Conservation (phyloP, 371 early-diverging fungal species). For the Lichtheimia corymbifera region DNA sequence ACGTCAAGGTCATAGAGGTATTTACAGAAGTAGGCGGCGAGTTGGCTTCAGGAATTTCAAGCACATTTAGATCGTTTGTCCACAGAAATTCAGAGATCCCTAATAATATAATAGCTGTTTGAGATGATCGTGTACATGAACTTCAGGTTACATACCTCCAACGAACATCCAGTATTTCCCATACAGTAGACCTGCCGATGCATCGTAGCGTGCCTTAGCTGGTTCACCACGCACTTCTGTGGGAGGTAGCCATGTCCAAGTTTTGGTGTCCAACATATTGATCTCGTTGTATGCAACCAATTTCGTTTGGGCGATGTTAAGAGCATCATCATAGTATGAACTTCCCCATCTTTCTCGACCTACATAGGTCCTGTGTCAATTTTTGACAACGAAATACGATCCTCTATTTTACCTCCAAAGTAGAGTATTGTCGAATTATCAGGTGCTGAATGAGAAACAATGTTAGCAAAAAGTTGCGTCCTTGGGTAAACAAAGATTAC, state of each 20-base stretch:
- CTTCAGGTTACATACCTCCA: not conserved
- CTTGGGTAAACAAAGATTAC: not conserved
- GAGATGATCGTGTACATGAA: not conserved
- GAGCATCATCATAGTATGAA: not conserved
- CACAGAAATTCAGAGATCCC: not conserved
- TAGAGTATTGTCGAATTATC: slow-evolving; percentile 1
- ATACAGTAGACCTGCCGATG: not conserved
- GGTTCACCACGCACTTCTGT: not conserved
- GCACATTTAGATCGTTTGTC: not conserved
- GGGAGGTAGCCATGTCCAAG: not conserved
- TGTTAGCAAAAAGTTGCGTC: too few species aligned
- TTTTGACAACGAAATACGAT: not conserved
- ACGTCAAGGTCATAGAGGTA: not conserved
- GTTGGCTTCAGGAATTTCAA: not conserved
- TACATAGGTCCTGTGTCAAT: not conserved
- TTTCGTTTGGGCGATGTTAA: not conserved
- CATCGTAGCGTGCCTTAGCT: not conserved
- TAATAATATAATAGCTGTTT: too few species aligned
- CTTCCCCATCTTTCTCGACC: not conserved
- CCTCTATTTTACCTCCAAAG: not conserved
- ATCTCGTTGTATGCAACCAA: not conserved
- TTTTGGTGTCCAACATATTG: not conserved
- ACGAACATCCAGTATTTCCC: not conserved
- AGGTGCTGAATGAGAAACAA: too few species aligned
- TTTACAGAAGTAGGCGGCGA: too few species aligned